These are phyloP conservation scores for Scutellaria baicalensis DNA, from an alignment of 257 asterid species.

Conservation along the genomic window DNA sequence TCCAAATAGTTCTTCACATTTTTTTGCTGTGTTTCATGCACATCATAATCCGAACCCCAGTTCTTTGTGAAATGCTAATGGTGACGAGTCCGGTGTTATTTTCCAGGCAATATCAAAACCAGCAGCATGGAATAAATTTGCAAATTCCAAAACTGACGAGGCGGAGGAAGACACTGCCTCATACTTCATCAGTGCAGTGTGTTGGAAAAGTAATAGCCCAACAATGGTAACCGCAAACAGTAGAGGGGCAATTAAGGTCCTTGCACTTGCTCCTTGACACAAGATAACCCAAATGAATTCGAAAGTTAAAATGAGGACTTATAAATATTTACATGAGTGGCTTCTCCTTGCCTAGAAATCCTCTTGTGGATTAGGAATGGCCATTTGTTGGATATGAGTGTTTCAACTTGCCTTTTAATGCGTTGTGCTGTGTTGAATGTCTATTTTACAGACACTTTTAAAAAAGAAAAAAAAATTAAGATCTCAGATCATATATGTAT, in stretches of 20 bases:
- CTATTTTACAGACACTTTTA: too few relatives aligned
- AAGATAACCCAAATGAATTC: neutral
- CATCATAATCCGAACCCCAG: too few relatives aligned
- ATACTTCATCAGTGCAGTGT: conserved; percentile 79
- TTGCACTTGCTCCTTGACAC: conserved; percentile 62
- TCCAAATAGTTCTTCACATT: neutral
- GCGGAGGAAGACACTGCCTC: conserved; percentile 49
- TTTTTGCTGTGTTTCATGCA: neutral
- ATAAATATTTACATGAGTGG: too few relatives aligned
- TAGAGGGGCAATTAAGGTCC: conserved; percentile 77
- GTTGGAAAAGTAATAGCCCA: conserved; percentile 86
- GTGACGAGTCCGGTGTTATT: neutral
- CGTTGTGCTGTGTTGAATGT: too few relatives aligned
- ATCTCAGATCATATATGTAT: too few relatives aligned
- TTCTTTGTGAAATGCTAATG: neutral
- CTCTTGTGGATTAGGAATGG: too few relatives aligned
- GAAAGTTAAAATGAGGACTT: too few relatives aligned
- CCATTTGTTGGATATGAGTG: too few relatives aligned
- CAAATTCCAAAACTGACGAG: conserved; percentile 40
- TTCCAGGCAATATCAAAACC: conserved; percentile 74
- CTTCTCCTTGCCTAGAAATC: too few relatives aligned
- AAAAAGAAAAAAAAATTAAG: too few relatives aligned
- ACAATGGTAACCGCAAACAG: conserved; percentile 76
- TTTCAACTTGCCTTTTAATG: too few relatives aligned
- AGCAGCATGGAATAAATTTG: conserved; percentile 62